Evolutionary conservation across 2,329 filamentous ascomycete genomes (phyloP), one percentile per base, ranked within the genome.

Genomic region (Trichoderma aggressivum): DNA sequence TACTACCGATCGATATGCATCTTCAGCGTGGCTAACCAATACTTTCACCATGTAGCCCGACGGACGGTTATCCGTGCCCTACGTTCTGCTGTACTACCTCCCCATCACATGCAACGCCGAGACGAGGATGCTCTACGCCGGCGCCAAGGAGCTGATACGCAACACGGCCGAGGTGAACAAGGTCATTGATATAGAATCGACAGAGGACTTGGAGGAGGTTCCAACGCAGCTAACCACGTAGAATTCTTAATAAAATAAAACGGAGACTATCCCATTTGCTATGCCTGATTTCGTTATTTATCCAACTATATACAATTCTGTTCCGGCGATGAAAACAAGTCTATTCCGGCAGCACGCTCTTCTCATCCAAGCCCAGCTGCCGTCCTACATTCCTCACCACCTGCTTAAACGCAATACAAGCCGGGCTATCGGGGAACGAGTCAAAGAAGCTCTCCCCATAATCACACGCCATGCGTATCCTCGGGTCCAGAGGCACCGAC

Each of bases 361-460:
- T 81, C n/a, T 86, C 82, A 74, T 91, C 84, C 70, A 92, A 82
- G 3, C 90, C 90, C 74, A 94, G 84, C 79, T 92, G 84, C 74
- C 85, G 83, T 21, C 89, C 89, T 64, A 98, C 86, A 61, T 88
- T 88, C 77, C 88, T 89, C 43, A 99, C 94, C 11, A 99, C 94
- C 43, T 86, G 85, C 82, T 89, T 91, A 72, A 99, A 88, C 3
- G 95, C 94, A 75, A 87, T 84, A 77, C 94, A 97, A 1, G 96
- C 94, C 39, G 96, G 95, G 75, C 94, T 97, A 76, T 98, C 94
- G 0, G 95, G 94, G 80, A 94, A 99, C 28, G 90, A 91, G 78
- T 98, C 94, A 78, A 98, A 92, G 82, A 97, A 99, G 81, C 94
- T 98, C 87, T 99, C 96, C 6, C 97, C 96, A 81, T 93, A 98